Evolutionary conservation across 805 yeast genomes (phyloP).

Genomic region (Cyberlindnera mississippiensis): DNA sequence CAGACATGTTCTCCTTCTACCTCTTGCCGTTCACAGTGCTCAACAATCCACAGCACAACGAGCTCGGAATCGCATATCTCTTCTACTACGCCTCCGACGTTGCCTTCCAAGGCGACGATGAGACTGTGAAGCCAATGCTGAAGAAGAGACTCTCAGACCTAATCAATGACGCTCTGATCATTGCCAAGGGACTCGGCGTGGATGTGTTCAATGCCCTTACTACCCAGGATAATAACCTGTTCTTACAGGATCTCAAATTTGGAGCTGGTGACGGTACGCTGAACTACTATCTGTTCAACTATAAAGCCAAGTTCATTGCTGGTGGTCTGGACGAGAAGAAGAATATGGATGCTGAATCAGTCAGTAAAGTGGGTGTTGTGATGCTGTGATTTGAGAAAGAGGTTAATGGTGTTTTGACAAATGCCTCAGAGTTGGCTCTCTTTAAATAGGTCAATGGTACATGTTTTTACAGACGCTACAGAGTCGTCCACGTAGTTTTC

Average conservation of each 20-base stretch:
- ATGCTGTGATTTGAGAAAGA: slow-evolving; percentile 46
- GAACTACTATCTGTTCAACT: slow-evolving; percentile 89
- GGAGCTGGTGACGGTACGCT: slow-evolving; percentile 92
- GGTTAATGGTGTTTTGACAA: no score
- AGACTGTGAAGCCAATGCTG: slow-evolving; percentile 41
- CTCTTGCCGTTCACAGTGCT: slow-evolving; percentile 84
- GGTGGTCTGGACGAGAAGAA: slow-evolving; percentile 72
- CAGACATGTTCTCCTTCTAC: slow-evolving; percentile 90
- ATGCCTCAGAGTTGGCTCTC: no score
- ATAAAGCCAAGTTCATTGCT: slow-evolving; percentile 70
- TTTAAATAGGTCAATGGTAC: no score
- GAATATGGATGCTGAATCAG: slow-evolving; percentile 45
- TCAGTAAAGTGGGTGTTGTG: slow-evolving; percentile 89
- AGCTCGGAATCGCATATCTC: slow-evolving; percentile 80
- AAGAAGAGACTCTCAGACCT: slow-evolving; percentile 57
- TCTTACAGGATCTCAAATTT: slow-evolving; percentile 78
- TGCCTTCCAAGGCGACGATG: slow-evolving; percentile 38
- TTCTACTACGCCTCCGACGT: slow-evolving; percentile 84
- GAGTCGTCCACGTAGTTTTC: no score
- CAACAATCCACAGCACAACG: slow-evolving; percentile 55
- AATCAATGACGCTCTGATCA: slow-evolving; percentile 69
- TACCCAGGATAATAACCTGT: slow-evolving; percentile 82
- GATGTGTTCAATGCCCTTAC: slow-evolving; percentile 95
- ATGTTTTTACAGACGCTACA: no score
- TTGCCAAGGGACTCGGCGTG: slow-evolving; percentile 62